phyloP scores from a whole-genome alignment of 139 green algal species.

The Volvox africanus region DNA sequence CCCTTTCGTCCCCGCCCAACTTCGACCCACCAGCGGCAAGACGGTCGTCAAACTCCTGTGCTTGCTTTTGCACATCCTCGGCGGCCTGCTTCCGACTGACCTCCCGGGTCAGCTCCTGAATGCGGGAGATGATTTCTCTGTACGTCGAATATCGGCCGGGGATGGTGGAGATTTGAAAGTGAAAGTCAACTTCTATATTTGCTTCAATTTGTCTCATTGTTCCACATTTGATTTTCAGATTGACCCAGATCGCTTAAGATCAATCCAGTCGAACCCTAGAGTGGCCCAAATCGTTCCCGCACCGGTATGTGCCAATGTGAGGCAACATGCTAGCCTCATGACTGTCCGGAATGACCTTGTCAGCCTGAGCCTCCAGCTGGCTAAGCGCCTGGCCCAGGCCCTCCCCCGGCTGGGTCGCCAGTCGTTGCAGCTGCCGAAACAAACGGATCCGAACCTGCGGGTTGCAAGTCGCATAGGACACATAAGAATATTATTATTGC shows the following conservation, averaged over 20 bases:
- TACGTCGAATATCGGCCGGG: not conserved
- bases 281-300: not conserved
- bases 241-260: no score
- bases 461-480: not conserved
- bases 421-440: constrained; percentile 22
- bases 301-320: constrained; percentile 40
- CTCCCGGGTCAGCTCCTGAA: not conserved
- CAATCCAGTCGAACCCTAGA: no score
- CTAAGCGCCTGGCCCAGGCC: constrained; percentile 24
- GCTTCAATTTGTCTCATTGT: no score
- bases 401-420: constrained; percentile 36
- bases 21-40: constrained; percentile 17
- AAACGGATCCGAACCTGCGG: constrained; percentile 23
- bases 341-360: constrained; percentile 30
- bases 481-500: no score
- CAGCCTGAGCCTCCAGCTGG: constrained; percentile 6
- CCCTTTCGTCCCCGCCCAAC: no score
- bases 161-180: no score
- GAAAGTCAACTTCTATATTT: no score
- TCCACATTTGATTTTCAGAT: no score
- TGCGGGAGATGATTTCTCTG: constrained; percentile 25
- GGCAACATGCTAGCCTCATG: constrained; percentile 38
- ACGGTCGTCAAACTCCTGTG: constrained; percentile 17
- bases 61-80: constrained; percentile 20
- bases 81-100: constrained; percentile 20